These are phyloP conservation scores for Juglanconis oblonga DNA, from an alignment of 2,329 filamentous ascomycete species.

Conservation along the genomic window DNA sequence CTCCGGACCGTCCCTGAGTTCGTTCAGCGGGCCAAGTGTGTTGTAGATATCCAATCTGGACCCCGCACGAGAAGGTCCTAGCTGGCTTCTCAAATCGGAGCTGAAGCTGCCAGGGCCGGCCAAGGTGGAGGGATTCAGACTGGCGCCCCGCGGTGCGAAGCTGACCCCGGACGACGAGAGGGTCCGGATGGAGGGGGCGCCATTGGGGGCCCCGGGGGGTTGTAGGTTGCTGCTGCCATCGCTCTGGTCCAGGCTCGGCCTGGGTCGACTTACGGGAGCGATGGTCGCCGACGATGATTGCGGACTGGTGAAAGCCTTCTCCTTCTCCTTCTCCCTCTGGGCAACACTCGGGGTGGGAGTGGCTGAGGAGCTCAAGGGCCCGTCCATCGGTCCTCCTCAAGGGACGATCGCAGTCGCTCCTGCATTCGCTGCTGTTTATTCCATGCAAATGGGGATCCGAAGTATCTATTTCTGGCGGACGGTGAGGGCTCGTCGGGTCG, in stretches of 20 bases:
- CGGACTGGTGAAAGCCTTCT: slow-evolving; percentile 44
- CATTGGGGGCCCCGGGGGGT: slow-evolving; percentile 40
- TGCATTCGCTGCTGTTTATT: slow-evolving; percentile 25
- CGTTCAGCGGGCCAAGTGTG: slow-evolving; percentile 57
- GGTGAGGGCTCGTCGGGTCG: not conserved
- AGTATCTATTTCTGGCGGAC: not conserved
- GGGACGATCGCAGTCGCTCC: slow-evolving; percentile 24
- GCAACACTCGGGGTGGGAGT: slow-evolving; percentile 40
- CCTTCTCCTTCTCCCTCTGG: slow-evolving; percentile 45
- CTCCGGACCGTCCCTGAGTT: slow-evolving; percentile 53
- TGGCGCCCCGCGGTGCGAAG: slow-evolving; percentile 65
- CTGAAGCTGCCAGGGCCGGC: slow-evolving; percentile 79
- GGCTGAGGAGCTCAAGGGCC: slow-evolving; percentile 47
- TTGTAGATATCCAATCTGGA: slow-evolving; percentile 51
- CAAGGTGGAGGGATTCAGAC: slow-evolving; percentile 63
- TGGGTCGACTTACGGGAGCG: slow-evolving; percentile 34
- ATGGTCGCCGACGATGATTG: slow-evolving; percentile 39
- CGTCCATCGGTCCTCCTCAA: slow-evolving; percentile 34
- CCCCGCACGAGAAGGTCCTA: slow-evolving; percentile 63
- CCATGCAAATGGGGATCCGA: slow-evolving; percentile 6
- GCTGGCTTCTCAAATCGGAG: slow-evolving; percentile 74
- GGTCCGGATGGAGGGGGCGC: slow-evolving; percentile 38
- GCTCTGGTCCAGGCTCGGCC: slow-evolving; percentile 56
- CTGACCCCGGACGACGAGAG: slow-evolving; percentile 54
- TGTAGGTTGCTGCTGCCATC: slow-evolving; percentile 43